Evolutionary conservation across 768 basidiomycete genomes (phyloP).

Genomic region (Rubroboletus pulcherrimus): DNA sequence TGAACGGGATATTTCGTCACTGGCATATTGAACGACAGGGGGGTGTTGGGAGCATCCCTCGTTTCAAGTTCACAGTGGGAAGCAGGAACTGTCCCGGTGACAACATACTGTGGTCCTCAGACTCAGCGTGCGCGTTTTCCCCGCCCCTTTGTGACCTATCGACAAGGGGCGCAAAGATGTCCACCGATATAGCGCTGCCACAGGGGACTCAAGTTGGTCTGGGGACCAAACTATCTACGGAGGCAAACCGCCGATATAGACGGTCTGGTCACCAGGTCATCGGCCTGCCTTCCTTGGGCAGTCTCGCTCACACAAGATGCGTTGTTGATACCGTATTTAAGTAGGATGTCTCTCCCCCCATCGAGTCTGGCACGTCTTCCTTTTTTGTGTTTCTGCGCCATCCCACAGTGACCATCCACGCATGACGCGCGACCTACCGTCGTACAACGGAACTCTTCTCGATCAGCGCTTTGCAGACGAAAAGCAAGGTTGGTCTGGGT

Average conservation of each 20-base stretch:
- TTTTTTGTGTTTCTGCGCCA: background rate
- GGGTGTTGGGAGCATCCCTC: background rate
- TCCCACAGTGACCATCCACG: background rate
- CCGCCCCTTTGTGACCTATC: background rate
- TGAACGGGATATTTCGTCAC: background rate
- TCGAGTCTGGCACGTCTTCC: background rate
- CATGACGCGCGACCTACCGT: background rate
- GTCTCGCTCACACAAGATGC: background rate
- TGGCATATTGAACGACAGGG: background rate
- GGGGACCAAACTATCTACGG: background rate
- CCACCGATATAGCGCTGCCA: background rate
- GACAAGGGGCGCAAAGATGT: background rate
- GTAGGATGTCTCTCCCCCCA: background rate
- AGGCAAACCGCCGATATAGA: background rate
- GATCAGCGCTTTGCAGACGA: constrained; percentile 13
- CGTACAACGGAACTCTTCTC: background rate
- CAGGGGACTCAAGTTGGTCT: too few relatives aligned
- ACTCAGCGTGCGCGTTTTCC: background rate
- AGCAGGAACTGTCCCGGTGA: background rate
- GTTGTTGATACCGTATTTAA: background rate
- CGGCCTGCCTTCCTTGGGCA: background rate
- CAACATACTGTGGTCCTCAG: too few relatives aligned
- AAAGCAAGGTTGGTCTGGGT: constrained; percentile 16
- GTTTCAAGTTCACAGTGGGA: background rate
- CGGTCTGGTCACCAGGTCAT: background rate